These are phyloP conservation scores for Asterophora parasitica DNA, from an alignment of 768 basidiomycete species.

Conservation along the genomic window DNA sequence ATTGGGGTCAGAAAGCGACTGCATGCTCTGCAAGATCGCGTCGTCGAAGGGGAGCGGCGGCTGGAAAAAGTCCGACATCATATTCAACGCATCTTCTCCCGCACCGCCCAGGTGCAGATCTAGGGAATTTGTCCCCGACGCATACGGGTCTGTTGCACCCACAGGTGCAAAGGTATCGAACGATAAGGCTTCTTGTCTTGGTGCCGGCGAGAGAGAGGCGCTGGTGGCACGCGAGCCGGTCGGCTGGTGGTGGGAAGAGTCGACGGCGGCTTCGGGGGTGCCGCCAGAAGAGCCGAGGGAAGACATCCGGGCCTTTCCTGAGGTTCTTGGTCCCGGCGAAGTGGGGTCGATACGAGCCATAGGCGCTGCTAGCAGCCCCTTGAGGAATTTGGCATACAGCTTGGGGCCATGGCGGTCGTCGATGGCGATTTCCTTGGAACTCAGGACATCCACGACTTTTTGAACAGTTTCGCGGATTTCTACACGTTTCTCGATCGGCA, in stretches of 20 bases:
- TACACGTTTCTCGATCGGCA: constrained; percentile 51
- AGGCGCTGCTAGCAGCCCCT: constrained; percentile 61
- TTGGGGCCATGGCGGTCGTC: constrained; percentile 81
- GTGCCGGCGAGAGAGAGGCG: constrained; percentile 43
- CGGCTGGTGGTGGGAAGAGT: constrained; percentile 6
- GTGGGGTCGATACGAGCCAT: constrained; percentile 33
- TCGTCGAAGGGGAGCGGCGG: constrained; percentile 54
- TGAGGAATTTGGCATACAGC: constrained; percentile 75
- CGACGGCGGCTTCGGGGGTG: neutral
- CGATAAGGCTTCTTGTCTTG: constrained; percentile 38
- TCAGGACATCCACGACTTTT: constrained; percentile 61
- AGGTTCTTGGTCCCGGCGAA: constrained; percentile 8
- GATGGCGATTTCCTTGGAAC: constrained; percentile 65
- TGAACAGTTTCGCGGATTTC: constrained; percentile 64
- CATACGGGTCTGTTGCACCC: constrained; percentile 39
- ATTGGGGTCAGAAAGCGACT: constrained; percentile 48
- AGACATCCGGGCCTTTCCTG: constrained; percentile 9
- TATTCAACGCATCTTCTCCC: constrained; percentile 18
- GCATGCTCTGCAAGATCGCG: constrained; percentile 58
- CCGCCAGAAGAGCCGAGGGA: neutral
- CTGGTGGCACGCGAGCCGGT: constrained; percentile 31
- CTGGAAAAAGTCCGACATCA: constrained; percentile 42
- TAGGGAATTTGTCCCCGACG: constrained; percentile 16
- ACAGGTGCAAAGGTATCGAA: constrained; percentile 45
- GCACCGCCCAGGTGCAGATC: constrained; percentile 15